phyloP scores from a whole-genome alignment of 2,329 filamentous ascomycete genomes.

The Penicillium brevicompactum region DNA sequence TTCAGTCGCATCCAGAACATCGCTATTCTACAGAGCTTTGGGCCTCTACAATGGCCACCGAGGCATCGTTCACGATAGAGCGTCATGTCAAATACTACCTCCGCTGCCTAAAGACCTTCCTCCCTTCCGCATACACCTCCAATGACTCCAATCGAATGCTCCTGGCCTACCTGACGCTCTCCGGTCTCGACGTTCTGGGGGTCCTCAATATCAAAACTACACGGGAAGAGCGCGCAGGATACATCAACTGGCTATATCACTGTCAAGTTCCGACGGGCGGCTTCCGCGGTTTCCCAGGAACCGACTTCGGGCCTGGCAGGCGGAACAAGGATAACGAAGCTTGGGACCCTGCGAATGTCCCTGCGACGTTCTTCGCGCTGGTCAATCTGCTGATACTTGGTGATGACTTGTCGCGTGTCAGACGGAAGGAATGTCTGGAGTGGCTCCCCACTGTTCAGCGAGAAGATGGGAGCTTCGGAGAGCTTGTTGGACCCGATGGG shows the following conservation, averaged over 20 bases:
- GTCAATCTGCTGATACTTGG: conserved; percentile 69
- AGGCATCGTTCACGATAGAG: conserved; percentile 47
- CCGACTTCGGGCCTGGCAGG: conserved; percentile 52
- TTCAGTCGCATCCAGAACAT: neutral
- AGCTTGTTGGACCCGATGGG: conserved; percentile 66
- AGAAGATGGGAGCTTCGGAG: conserved; percentile 85
- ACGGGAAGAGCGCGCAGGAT: conserved; percentile 55
- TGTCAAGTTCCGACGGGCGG: conserved; percentile 86
- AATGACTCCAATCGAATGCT: conserved; percentile 91
- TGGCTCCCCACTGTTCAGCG: conserved; percentile 81
- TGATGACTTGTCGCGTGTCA: conserved; percentile 66
- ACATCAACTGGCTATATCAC: conserved; percentile 76
- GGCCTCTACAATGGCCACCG: conserved; percentile 29
- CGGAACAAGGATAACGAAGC: conserved; percentile 54
- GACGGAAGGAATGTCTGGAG: conserved; percentile 65
- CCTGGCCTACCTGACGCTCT: conserved; percentile 85
- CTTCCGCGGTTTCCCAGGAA: conserved; percentile 83
- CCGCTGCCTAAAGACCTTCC: conserved; percentile 77
- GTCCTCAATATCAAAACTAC: conserved; percentile 59
- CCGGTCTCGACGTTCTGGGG: conserved; percentile 79
- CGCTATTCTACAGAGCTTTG: neutral
- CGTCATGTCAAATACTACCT: conserved; percentile 90
- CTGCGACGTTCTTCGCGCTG: conserved; percentile 87
- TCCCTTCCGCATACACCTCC: conserved; percentile 80
- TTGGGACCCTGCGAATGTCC: conserved; percentile 79